Evolutionary conservation across 2,329 filamentous ascomycete genomes (phyloP), one percentile per base, ranked within the genome.

Genomic region (Neospermospora avenae): DNA sequence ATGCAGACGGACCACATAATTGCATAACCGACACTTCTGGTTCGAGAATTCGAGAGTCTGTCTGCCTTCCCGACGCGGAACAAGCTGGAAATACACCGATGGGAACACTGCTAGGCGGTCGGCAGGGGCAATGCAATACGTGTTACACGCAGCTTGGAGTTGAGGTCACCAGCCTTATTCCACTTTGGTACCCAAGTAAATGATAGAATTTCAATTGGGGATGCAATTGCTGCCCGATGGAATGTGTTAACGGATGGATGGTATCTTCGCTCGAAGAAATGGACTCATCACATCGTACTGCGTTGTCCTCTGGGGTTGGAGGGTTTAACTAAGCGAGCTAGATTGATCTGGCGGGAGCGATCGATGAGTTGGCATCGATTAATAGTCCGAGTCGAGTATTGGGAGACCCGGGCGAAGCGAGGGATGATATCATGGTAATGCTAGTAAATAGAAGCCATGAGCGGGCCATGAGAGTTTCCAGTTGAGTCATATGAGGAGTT

Each of bases 101-200:
- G n/a, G 41, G 53, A 13, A n/a, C 11, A 42, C n/a, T 6, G 37
- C 16, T n/a, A 1, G 37, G 37, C n/a, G n/a, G 39, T 7, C 39
- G 55, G 55, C 34, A 34, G 25, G 54, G 31, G 25, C 39, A 25
- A 39, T 39, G 28, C 28, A 25, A 53, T 58, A 58, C 56, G 56
- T 58, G 56, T 39, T 53, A 58, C 56, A 58, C 56, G 46, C 39
- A 46, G 11, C 39, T 13, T 37, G 16, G 42, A 24, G 5, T 37
- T 14, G n/a, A 44, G 34, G 41, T 52, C 46, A 58, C 56, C 56
- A 58, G 56, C 56, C 56, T 58, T 48, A 51, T 42, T 42, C 13
- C 31, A 14, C 24, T 31, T 31, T 5, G 28, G 31, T 42, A 57
- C 55, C 55, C 55, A 25, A 52, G 18, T 25, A 16, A 58, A 20